phyloP scores from a whole-genome alignment of 495 filamentous ascomycete species.

The Ascobolus immersus region DNA sequence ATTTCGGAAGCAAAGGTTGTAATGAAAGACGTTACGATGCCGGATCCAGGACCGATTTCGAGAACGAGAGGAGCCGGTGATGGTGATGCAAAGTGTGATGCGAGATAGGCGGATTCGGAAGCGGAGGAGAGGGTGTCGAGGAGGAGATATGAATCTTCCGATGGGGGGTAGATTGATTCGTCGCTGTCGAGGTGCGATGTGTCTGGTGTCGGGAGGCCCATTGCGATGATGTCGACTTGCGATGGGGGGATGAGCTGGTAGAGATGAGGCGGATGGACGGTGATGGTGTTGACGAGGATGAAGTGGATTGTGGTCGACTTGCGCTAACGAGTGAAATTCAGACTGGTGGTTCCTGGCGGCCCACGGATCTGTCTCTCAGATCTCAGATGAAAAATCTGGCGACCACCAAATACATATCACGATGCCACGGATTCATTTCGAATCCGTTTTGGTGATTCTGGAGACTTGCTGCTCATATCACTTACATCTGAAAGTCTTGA shows the following conservation, averaged over 20 bases:
- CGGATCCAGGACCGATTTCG: slow-evolving; percentile 80
- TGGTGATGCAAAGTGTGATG: slow-evolving; percentile 7
- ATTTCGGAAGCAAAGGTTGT: slow-evolving; percentile 46
- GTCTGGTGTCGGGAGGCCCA: slow-evolving; percentile 75
- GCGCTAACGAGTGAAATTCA: neutral
- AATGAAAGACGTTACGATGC: slow-evolving; percentile 68
- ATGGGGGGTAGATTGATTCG: slow-evolving; percentile 73
- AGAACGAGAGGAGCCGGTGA: slow-evolving; percentile 23
- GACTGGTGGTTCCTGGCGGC: neutral
- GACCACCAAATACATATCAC: too few relatives aligned
- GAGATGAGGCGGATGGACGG: neutral
- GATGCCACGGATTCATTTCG: too few relatives aligned
- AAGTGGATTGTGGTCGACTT: neutral
- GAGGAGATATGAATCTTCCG: slow-evolving; percentile 86
- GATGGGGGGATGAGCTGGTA: neutral
- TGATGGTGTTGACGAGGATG: neutral
- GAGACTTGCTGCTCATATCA: too few relatives aligned
- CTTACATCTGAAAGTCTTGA: too few relatives aligned
- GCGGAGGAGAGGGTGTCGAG: slow-evolving; percentile 59
- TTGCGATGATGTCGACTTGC: slow-evolving; percentile 2
- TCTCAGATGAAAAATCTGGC: too few relatives aligned
- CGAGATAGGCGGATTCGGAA: slow-evolving; percentile 9
- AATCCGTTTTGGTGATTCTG: too few relatives aligned
- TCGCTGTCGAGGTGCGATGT: slow-evolving; percentile 72
- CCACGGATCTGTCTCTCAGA: too few relatives aligned